Conservation (phyloP, 768 basidiomycete genomes). For the Postia placenta region DNA sequence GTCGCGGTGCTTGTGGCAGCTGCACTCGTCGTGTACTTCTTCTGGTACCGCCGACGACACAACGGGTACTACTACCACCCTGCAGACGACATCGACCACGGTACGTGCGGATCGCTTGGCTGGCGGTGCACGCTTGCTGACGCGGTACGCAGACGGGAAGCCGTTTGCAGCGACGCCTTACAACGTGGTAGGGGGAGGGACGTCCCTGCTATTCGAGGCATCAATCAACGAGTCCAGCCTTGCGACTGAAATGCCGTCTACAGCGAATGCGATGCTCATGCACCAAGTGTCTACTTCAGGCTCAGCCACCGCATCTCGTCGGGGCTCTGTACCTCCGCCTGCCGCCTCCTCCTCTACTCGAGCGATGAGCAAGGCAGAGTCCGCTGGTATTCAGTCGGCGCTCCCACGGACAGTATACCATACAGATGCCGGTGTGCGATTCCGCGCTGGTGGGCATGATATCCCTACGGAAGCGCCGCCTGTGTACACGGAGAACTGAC, state of each 20-base stretch:
- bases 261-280: no score
- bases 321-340: background rate
- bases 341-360: background rate
- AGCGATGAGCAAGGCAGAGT: background rate
- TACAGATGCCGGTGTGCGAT: background rate
- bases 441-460: background rate
- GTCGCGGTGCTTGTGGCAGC: conserved; percentile 7
- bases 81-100: background rate
- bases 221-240: background rate
- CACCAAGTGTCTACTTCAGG: no score
- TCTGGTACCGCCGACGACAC: conserved; percentile 7
- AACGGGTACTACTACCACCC: background rate
- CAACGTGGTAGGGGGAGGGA: background rate
- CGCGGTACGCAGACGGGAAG: background rate
- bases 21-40: conserved; percentile 6
- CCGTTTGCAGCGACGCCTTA: background rate
- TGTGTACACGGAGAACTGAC: background rate
- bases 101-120: background rate
- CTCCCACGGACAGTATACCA: background rate
- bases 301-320: background rate
- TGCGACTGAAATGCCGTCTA: background rate
- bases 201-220: background rate
- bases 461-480: background rate
- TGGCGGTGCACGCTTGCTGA: background rate
- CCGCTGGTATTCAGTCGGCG: background rate